phyloP scores from a whole-genome alignment of 2,329 filamentous ascomycete species.

The Penicillium decumbens region DNA sequence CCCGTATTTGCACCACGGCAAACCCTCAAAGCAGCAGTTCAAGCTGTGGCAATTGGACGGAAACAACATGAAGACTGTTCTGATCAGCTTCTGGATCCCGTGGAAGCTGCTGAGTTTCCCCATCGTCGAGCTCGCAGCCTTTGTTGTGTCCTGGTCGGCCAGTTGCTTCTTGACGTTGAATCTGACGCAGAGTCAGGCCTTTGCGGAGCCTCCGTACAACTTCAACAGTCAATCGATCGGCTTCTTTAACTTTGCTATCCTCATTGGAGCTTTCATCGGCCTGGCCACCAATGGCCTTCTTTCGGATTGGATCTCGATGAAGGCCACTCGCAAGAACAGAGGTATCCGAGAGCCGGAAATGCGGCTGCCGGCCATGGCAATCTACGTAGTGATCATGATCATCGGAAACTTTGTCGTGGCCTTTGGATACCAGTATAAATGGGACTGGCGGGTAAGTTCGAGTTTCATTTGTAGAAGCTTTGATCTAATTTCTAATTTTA shows the following conservation, averaged over 20 bases:
- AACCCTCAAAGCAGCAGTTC: conserved; percentile 55
- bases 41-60: conserved; percentile 49
- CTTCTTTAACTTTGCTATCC: conserved; percentile 56
- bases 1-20: conserved; percentile 54
- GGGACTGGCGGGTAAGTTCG: conserved; percentile 49
- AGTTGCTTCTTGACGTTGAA: conserved; percentile 57
- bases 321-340: conserved; percentile 50
- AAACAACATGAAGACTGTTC: conserved; percentile 42
- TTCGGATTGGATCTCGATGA: conserved; percentile 54
- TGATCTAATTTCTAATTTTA: not conserved
- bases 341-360: conserved; percentile 58
- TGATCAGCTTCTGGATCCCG: conserved; percentile 56
- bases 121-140: conserved; percentile 59
- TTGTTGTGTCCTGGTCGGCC: conserved; percentile 58
- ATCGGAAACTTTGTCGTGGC: conserved; percentile 56
- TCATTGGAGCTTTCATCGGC: conserved; percentile 53
- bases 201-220: conserved; percentile 54
- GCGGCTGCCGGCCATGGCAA: conserved; percentile 54
- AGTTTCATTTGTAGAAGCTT: not conserved
- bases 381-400: conserved; percentile 54
- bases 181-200: conserved; percentile 54
- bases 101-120: conserved; percentile 60
- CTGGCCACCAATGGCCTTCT: conserved; percentile 53
- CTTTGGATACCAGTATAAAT: conserved; percentile 51
- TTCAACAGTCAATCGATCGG: conserved; percentile 49